phyloP scores from a whole-genome alignment of 2,329 filamentous ascomycete genomes.

The Xylaria sp. region DNA sequence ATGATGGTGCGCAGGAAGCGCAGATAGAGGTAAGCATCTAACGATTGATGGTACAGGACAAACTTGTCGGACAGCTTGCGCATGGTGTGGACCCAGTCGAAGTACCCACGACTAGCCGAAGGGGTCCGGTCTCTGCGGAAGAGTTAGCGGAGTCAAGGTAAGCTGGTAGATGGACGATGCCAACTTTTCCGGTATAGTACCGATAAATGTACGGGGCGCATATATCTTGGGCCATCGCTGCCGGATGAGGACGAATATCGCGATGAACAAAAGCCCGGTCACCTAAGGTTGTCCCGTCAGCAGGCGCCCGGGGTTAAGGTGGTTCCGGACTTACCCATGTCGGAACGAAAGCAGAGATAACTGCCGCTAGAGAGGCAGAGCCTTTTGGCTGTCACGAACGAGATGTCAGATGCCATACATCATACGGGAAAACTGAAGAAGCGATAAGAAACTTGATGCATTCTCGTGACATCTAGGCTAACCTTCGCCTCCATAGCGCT shows the following conservation, averaged over 20 bases:
- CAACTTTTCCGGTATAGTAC: conserved; percentile 35
- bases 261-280: conserved; percentile 31
- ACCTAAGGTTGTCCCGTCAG: conserved; percentile 30
- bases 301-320: neutral
- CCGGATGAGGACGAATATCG: conserved; percentile 33
- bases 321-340: conserved; percentile 31
- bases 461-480: neutral
- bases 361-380: conserved; percentile 34
- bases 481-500: conserved; percentile 17
- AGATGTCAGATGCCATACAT: conserved; percentile 3
- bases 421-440: too few relatives aligned
- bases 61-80: conserved; percentile 69
- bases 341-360: conserved; percentile 36
- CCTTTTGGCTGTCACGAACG: conserved; percentile 27
- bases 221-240: conserved; percentile 34
- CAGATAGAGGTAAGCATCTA: conserved; percentile 87
- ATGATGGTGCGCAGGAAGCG: conserved; percentile 80
- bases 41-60: conserved; percentile 80
- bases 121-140: conserved; percentile 34
- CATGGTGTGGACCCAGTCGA: conserved; percentile 35
- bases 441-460: too few relatives aligned
- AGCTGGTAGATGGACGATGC: conserved; percentile 1
- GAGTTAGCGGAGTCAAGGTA: conserved; percentile 14
- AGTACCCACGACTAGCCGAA: conserved; percentile 21
- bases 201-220: conserved; percentile 35